These are phyloP conservation scores for Simmondsia chinensis DNA, from an alignment of 148 eudicot species.

Conservation along the genomic window DNA sequence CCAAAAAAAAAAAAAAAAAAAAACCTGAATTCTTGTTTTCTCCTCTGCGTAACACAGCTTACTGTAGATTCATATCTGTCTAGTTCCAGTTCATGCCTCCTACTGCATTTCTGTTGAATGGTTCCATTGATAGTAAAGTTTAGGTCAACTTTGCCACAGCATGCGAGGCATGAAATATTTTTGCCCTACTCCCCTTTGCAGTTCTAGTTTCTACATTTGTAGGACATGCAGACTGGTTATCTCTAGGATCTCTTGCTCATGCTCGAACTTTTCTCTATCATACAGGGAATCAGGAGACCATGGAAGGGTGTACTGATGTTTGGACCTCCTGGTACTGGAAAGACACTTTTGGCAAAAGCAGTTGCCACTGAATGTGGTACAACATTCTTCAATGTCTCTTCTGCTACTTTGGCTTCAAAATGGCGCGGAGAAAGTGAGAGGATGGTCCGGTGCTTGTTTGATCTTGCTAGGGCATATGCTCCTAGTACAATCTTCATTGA, in stretches of 20 bases:
- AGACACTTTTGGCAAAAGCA: conserved; percentile 97
- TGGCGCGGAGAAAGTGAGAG: conserved; percentile 99
- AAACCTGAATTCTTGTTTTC: too few relatives aligned
- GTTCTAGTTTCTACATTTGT: too few relatives aligned
- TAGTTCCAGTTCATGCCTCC: too few relatives aligned
- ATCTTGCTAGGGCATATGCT: conserved; percentile 95
- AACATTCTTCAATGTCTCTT: conserved; percentile 94
- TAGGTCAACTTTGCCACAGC: too few relatives aligned
- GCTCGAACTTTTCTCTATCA: neutral
- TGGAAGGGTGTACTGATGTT: conserved; percentile 99
- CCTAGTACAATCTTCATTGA: conserved; percentile 98
- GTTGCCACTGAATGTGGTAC: conserved; percentile 99
- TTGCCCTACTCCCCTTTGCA: too few relatives aligned
- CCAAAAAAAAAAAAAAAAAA: too few relatives aligned
- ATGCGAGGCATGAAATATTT: too few relatives aligned
- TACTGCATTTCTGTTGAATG: too few relatives aligned
- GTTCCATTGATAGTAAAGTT: too few relatives aligned
- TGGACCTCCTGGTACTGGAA: conserved; percentile 99
- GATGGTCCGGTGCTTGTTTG: conserved; percentile 92
- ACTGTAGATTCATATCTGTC: too few relatives aligned
- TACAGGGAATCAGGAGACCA: conserved; percentile 95
- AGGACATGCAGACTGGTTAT: too few relatives aligned
- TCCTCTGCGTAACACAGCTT: too few relatives aligned
- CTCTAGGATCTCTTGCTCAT: conserved; percentile 5
- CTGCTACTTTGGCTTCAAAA: conserved; percentile 96